Base-by-base conservation (phyloP, 2,329 filamentous ascomycete genomes). In the Rhynchosporium secalis region DNA sequence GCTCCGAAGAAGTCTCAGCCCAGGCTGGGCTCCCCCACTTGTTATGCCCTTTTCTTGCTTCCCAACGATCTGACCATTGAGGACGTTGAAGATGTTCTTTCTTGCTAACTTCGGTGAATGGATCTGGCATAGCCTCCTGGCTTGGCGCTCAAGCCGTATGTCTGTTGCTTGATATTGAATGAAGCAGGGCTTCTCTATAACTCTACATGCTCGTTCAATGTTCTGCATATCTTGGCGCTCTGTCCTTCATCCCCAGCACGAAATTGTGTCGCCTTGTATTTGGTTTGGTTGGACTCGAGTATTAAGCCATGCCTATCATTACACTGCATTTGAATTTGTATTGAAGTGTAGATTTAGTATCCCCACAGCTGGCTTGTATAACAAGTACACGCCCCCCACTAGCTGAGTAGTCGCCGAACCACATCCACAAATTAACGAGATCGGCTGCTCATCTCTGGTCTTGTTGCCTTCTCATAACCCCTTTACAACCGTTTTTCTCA, bases 1-100 rank as follows among this genome's bases (percentile, higher is more conserved):
- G 60, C 63, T 65, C 60, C 59, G 60, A 65, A 54, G 20, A 45
- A 57, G 49, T 56, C 51, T 55, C 29, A 13, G 51, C 51, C 20
- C 51, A 40, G 41, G 36, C 10, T 40, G 41, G 28, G 36, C 43
- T 46, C 43, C 56, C 51, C 51, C 51, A 36, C 51, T 54, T 36
- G 8, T 31, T 36, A 56, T 49, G 51, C 58, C 58, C 58, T 56
- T 60, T 60, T 55, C 41, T 29, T 29, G 43, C 46, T 52, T 51
- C 56, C 36, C 38, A 48, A 49, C 20, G 29, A 41, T 29, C 13
- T 41, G 60, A 58, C 60, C 43, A 59, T 40, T 62, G n/a, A 45
- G 33, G 29, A 38, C 41, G 20, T 47, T 48, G 28, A 29, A 38
- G 49, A 41, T 51, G 43, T 43, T 29, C 31, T 13, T 40, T 45